Conservation (phyloP, 805 yeast genomes). For the Jamesozyma spencerorum region DNA sequence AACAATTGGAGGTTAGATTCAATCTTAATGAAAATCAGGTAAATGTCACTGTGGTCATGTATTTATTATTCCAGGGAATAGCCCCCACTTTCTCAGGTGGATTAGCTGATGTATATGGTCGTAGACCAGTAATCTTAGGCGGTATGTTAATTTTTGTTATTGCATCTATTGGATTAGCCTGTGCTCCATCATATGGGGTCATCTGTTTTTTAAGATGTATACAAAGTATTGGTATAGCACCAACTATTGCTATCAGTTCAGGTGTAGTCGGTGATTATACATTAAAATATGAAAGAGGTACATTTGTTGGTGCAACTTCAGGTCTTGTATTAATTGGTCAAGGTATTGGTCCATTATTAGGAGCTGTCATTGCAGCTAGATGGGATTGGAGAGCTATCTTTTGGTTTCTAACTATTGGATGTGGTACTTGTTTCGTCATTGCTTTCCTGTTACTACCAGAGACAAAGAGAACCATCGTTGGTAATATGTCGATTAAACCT, state of each 20-base stretch:
- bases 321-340: slow-evolving; percentile 65
- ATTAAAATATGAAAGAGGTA: slow-evolving; percentile 55
- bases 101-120: slow-evolving; percentile 59
- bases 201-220: slow-evolving; percentile 56
- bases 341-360: slow-evolving; percentile 67
- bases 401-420: slow-evolving; percentile 60
- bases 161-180: slow-evolving; percentile 60
- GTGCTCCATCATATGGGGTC: slow-evolving; percentile 46
- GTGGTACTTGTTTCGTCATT: slow-evolving; percentile 36
- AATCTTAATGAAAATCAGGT: slow-evolving; percentile 45
- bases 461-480: slow-evolving; percentile 61
- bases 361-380: slow-evolving; percentile 34
- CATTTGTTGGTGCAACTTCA: slow-evolving; percentile 52
- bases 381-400: slow-evolving; percentile 70
- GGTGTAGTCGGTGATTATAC: slow-evolving; percentile 71
- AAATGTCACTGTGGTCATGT: slow-evolving; percentile 67
- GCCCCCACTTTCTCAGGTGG: slow-evolving; percentile 61
- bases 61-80: slow-evolving; percentile 64
- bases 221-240: slow-evolving; percentile 67
- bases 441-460: slow-evolving; percentile 51
- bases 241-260: slow-evolving; percentile 57
- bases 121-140: slow-evolving; percentile 56
- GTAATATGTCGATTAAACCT: slow-evolving; percentile 62
- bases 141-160: slow-evolving; percentile 49
- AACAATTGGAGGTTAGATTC: slow-evolving; percentile 47